Evolutionary conservation across 345 rosid species (phyloP), one percentile per base, ranked within the genome.

Genomic region (Moricandia moricandioides): DNA sequence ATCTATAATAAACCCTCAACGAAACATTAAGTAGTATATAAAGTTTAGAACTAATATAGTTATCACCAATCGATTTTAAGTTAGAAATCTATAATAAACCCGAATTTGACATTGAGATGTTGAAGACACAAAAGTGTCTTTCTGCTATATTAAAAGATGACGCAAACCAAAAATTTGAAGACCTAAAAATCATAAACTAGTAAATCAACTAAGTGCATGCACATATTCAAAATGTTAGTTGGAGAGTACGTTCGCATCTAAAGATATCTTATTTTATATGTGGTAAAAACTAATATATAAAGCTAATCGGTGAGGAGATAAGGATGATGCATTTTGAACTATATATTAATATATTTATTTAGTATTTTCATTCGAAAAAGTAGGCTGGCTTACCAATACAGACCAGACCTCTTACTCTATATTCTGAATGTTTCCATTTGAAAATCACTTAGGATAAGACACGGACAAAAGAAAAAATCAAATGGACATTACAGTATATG

Each of bases 261-360:
- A 34, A 54, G 27, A 58, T 70, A 59, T 43, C 16, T 59, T 59
- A 29, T 29, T 61, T 27, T 27, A 40, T 43, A 21, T 71, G 16
- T 31, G 4, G 9, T n/a, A 24, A n/a, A 70, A 18, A 37, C 16
- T 59, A 59, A 56, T 18, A 73, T 30, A 43, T 29, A 16, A 43
- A 27, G n/a, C 5, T 4, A n/a, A 33, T 24, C 13, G 8, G 66
- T 45, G 30, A 61, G 73, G 6, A 60, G 79, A 75, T 75, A 75
- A 68, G 74, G 73, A 68, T 75, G 47, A n/a, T 68, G 55, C 29
- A 68, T 51, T 51, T 51, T 52, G 24, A 75, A 49, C 43, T 67
- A 75, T 60, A 60, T 67, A 31, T 0, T 71, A 39, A 11, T 54
- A 31, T 37, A 31, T 12, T 56, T 14, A 26, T 34, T 27, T 64